A percentile compares a stretch with the other conserved stretches of the same genome.
Conservation (phyloP, 1,284 basidiomycete species). For the Naganishia sp. region DNA sequence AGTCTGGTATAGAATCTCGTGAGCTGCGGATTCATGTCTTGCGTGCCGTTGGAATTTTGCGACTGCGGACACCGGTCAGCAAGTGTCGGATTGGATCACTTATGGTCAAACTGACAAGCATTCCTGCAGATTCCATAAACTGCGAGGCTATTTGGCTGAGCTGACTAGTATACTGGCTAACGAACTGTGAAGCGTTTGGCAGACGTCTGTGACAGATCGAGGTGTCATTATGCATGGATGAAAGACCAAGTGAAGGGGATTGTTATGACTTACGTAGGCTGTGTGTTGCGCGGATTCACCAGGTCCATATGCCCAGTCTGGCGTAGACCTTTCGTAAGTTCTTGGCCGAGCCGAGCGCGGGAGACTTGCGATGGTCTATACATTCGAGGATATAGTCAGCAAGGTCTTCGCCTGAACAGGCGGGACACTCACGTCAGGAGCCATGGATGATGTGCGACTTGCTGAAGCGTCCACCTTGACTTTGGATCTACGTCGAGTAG, state of each 20-base stretch:
- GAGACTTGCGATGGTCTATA: constrained; percentile 70
- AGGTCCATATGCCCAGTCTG: constrained; percentile 68
- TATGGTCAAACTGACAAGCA: constrained; percentile 42
- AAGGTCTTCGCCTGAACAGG: not conserved
- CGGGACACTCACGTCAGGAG: constrained; percentile 62
- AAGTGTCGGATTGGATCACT: not conserved
- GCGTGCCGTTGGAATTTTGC: constrained; percentile 13
- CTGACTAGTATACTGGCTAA: constrained; percentile 43
- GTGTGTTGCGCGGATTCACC: constrained; percentile 50
- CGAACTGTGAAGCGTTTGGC: constrained; percentile 39
- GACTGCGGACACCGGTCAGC: constrained; percentile 9
- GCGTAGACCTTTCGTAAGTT: constrained; percentile 67
- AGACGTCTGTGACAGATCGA: not conserved
- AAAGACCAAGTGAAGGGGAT: not conserved
- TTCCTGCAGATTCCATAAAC: constrained; percentile 52
- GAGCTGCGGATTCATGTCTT: constrained; percentile 20
- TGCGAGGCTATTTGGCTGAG: constrained; percentile 51
- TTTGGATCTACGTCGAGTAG: constrained; percentile 74
- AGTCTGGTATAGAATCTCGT: constrained; percentile 30
- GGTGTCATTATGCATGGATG: not conserved
- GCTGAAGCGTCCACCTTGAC: constrained; percentile 68
- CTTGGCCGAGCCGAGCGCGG: constrained; percentile 65
- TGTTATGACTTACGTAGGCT: constrained; percentile 5
- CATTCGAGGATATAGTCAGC: constrained; percentile 3
- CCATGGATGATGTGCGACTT: constrained; percentile 77